Evolutionary conservation across 2,329 filamentous ascomycete species (phyloP), one percentile per base, ranked within the genome.

Genomic region (Fusarium sp.): DNA sequence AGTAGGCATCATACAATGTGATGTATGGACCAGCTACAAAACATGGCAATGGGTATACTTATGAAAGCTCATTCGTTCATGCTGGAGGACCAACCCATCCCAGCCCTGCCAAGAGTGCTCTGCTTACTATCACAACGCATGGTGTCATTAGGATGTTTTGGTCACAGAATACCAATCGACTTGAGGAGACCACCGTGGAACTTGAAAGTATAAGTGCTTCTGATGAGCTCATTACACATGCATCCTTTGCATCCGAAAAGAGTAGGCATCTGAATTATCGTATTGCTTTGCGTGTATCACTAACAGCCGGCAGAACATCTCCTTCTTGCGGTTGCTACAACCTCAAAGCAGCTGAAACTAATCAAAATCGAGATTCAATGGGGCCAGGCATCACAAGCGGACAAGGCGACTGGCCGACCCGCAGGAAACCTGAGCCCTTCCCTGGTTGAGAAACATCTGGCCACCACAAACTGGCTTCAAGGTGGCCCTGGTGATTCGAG

Each of bases 171-270:
- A 94, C 91, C 80, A 88, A 86, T 63, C 90, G 90, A 75, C 92
- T 94, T 83, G 89, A 92, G 68, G 93, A 97, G 78, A 88, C 90
- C 0, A 89, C 88, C 6, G 85, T 92, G n/a, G 93, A 96, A 71
- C 83, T 97, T 40, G 93, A 95, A 79, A 91, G 90, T 70, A 87
- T 94, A 64, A 87, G 90, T 33, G 91, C 91, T 38, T 91, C 92
- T 1, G 91, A 94, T 71, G 92, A 94, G 72, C 81, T 94, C n/a
- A 87, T 96, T 57, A 94, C 94, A 1, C 94, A 97, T 83, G 94
- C 94, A 16, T 89, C 93, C 43, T 85, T 95, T 70, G 89, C 92
- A 66, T 90, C 93, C 6, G 93, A 95, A 62, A 94, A 91, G 81
- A 90, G 93, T 94, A 82, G 78, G 85, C 77, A 18, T 12, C 15